Evolutionary conservation across 1,284 basidiomycete species (phyloP).

Genomic region (Moniliophthora roreri): DNA sequence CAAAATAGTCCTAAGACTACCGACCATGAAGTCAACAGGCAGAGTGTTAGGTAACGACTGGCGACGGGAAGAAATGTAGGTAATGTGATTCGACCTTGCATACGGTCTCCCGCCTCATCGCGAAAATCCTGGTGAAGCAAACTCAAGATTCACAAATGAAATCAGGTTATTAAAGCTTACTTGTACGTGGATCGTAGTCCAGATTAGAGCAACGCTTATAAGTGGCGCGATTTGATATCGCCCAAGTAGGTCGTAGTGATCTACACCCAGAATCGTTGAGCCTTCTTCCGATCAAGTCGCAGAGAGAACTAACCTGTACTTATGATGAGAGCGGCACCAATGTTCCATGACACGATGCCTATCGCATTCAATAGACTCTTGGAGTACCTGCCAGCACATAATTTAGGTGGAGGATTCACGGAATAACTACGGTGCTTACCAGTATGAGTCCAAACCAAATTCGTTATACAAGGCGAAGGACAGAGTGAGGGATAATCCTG

Average conservation of each 20-base stretch:
- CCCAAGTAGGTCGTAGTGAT: conserved; percentile 15
- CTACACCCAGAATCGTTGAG: conserved; percentile 16
- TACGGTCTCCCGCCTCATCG: conserved; percentile 38
- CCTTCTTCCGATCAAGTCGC: conserved; percentile 16
- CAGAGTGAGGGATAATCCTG: conserved; percentile 27
- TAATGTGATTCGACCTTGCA: conserved; percentile 36
- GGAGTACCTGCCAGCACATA: conserved; percentile 19
- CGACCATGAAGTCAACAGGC: conserved; percentile 25
- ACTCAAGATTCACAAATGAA: conserved; percentile 28
- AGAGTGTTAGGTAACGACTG: conserved; percentile 24
- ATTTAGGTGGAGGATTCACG: background rate
- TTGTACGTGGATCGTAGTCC: conserved; percentile 15
- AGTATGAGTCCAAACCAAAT: conserved; percentile 29
- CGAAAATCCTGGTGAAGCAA: conserved; percentile 38
- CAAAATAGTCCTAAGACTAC: conserved; percentile 19
- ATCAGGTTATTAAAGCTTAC: conserved; percentile 21
- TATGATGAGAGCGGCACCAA: conserved; percentile 27
- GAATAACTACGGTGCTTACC: conserved; percentile 11
- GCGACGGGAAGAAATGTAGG: conserved; percentile 33
- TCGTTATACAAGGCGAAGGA: conserved; percentile 36
- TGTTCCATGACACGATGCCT: conserved; percentile 28
- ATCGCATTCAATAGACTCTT: conserved; percentile 35
- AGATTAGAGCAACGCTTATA: conserved; percentile 12
- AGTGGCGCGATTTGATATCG: conserved; percentile 26
- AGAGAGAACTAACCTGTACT: conserved; percentile 21